Percentiles rank a stretch among this genome's conserved stretches.
Conservation (phyloP, 495 filamentous ascomycete genomes). For the Penicillium parvum region DNA sequence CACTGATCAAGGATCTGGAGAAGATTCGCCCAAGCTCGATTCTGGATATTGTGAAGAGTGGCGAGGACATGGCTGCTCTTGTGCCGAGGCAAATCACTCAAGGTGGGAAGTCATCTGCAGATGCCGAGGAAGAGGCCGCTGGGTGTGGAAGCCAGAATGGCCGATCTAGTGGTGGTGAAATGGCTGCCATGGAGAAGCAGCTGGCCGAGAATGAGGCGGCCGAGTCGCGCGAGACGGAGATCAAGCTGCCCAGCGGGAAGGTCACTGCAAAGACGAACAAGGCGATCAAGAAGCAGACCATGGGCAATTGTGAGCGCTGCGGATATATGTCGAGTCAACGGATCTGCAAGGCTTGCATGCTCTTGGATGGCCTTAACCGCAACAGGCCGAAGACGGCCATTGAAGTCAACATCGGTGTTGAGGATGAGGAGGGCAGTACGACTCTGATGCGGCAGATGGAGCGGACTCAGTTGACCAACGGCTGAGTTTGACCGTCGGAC, state of each 20-base stretch:
- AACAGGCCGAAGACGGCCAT: conserved; percentile 77
- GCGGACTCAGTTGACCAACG: conserved; percentile 42
- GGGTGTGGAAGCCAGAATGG: conserved; percentile 77
- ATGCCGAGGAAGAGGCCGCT: conserved; percentile 57
- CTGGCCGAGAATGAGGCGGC: conserved; percentile 65
- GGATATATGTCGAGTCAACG: conserved; percentile 94
- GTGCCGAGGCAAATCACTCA: conserved; percentile 58
- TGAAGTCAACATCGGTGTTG: conserved; percentile 45
- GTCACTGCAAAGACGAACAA: conserved; percentile 22
- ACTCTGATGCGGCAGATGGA: conserved; percentile 55
- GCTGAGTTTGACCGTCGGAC: conserved; percentile 8
- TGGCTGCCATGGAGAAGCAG: conserved; percentile 87
- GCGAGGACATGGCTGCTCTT: conserved; percentile 90
- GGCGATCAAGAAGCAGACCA: conserved; percentile 58
- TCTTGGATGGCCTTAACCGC: conserved; percentile 90
- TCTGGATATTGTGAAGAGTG: conserved; percentile 87
- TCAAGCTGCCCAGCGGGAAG: conserved; percentile 43
- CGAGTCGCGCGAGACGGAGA: conserved; percentile 64
- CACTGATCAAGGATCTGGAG: conserved; percentile 91
- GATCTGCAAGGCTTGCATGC: conserved; percentile 90
- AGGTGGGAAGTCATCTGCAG: conserved; percentile 31
- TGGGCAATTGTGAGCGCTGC: conserved; percentile 80
- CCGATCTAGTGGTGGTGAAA: conserved; percentile 68
- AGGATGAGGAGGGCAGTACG: conserved; percentile 54
- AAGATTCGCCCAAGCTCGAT: conserved; percentile 89